Base-by-base conservation (phyloP, 495 filamentous ascomycete species). In the Astrothelium macrocarpum region DNA sequence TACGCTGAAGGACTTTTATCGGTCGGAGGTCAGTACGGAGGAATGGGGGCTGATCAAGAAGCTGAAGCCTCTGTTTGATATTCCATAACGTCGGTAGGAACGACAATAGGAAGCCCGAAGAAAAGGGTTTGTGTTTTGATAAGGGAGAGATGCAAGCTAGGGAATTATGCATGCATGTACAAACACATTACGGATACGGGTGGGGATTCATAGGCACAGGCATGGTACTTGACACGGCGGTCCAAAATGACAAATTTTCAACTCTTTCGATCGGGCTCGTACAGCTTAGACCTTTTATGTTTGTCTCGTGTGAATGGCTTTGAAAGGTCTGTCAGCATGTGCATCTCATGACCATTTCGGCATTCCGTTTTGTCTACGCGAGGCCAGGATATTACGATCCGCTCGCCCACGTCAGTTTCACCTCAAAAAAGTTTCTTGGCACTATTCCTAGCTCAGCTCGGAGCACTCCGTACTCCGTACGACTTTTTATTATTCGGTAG, bases 1-100 rank as follows among this genome's bases (percentile, higher is more conserved):
- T 76, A 90, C 85, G 31, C 83, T 99, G 60, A 99, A 99, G 81
- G 90, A 96, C 70, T 96, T 92, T 77, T 99, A 96, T 78, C 81
- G 91, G 49, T 76, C 85, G 59, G 94, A 97, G 42, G 92, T 98
- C 14, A 82, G 84, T 26, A 95, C 89, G 75, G 94, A 99, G 42
- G 94, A 99, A 75, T 97, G 95, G 94, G 79, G 78, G 69, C 76
- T 90, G 63, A 86, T 99, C 66, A 90, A 92, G 75, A 94, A 95
- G 80, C 82, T 97, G 73, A 97, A 97, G 84, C 83, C 87, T 42
- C 75, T 94, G 70, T 98, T 97, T 75, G 95, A 97, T 78, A 89
- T 98, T 74, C 82, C 82, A 14, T 39, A 39, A 39, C 5, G 71
- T 92, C 56, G 59, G 31, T 34, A 61, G 12, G 32, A 7, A 18